Evolutionary conservation across 441 rosid genomes (phyloP).

Genomic region (Oxalis stricta): DNA sequence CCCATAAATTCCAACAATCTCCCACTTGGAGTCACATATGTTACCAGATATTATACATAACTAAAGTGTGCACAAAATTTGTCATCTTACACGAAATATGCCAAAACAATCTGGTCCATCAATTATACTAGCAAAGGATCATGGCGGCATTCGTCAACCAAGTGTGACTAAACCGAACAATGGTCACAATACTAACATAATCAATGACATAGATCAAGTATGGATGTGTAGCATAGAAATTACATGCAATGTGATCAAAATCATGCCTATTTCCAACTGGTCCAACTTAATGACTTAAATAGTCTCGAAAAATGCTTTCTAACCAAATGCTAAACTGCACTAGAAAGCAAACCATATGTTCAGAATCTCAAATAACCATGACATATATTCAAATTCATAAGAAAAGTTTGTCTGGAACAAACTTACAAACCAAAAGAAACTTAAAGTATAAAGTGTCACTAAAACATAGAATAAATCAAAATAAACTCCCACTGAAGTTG

Average conservation of each 20-base stretch:
- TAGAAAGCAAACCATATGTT: neutral
- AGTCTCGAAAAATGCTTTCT: neutral
- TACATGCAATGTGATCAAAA: too few relatives aligned
- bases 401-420: too few relatives aligned
- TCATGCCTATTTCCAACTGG: neutral
- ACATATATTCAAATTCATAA: too few relatives aligned
- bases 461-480: too few relatives aligned
- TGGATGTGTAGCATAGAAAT: too few relatives aligned
- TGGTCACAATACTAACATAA: neutral
- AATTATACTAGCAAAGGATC: too few relatives aligned
- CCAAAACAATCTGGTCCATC: neutral
- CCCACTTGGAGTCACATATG: neutral
- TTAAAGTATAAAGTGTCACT: too few relatives aligned
- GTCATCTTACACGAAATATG: neutral
- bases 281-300: neutral
- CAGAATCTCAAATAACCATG: too few relatives aligned
- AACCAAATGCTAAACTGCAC: neutral
- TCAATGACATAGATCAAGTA: too few relatives aligned
- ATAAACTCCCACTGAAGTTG: too few relatives aligned
- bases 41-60: neutral
- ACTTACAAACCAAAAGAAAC: too few relatives aligned
- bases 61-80: neutral
- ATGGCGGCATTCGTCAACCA: neutral
- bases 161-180: neutral
- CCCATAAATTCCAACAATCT: neutral